phyloP scores from a whole-genome alignment of 2,329 filamentous ascomycete genomes.

The Fusarium nanum region DNA sequence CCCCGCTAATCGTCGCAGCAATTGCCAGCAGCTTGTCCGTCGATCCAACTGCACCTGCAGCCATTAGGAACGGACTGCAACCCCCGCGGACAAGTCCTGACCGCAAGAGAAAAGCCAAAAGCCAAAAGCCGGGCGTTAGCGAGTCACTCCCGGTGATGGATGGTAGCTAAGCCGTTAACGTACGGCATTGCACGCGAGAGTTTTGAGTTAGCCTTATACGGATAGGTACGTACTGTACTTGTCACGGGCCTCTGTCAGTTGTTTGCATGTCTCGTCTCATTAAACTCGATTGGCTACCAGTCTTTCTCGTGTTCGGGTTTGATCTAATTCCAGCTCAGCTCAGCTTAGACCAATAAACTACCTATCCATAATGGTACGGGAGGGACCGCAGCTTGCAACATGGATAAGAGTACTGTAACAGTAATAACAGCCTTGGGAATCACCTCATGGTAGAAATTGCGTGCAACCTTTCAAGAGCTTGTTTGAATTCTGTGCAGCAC shows the following conservation, averaged over 20 bases:
- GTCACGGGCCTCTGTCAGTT: constrained; percentile 29
- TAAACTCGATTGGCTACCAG: constrained; percentile 31
- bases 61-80: not conserved
- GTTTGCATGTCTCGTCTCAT: constrained; percentile 33
- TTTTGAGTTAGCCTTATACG: constrained; percentile 1
- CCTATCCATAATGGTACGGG: constrained; percentile 6
- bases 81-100: constrained; percentile 10
- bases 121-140: not conserved
- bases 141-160: not conserved
- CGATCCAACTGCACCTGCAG: not conserved
- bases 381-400: constrained; percentile 31
- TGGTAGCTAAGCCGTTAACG: constrained; percentile 17
- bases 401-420: not conserved
- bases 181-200: not conserved
- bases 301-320: constrained; percentile 40
- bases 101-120: constrained; percentile 14
- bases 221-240: not conserved
- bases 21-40: not conserved
- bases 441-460: not conserved
- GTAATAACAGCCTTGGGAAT: not conserved
- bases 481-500: not conserved
- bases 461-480: not conserved
- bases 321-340: not conserved
- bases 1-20: not conserved
- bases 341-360: constrained; percentile 27